These are phyloP conservation scores for Monosporascus sp. DNA, from an alignment of 2,329 filamentous ascomycete species.

Conservation along the genomic window DNA sequence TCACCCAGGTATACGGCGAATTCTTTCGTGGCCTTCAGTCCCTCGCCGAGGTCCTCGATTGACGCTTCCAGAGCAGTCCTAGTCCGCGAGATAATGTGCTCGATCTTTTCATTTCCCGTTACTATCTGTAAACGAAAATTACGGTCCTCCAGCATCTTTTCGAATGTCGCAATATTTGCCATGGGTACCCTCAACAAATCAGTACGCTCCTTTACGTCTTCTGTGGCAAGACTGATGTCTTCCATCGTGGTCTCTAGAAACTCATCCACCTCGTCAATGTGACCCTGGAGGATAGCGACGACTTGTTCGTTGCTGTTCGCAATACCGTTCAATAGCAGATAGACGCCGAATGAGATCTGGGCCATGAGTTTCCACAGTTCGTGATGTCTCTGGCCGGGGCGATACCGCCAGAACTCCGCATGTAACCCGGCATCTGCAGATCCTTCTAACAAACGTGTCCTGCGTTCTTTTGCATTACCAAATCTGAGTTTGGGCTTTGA, in stretches of 20 bases:
- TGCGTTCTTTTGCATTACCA: constrained; percentile 55
- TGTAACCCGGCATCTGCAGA: constrained; percentile 65
- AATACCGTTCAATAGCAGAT: constrained; percentile 76
- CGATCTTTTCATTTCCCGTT: constrained; percentile 84
- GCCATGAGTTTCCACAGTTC: constrained; percentile 85
- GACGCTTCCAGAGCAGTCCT: constrained; percentile 70
- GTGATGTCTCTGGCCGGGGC: constrained; percentile 72
- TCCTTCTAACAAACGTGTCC: constrained; percentile 63
- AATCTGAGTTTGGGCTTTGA: constrained; percentile 48
- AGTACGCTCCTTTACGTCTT: constrained; percentile 75
- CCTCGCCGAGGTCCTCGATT: constrained; percentile 72
- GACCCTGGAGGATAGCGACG: constrained; percentile 79
- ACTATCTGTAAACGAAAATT: constrained; percentile 77
- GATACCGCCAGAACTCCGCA: constrained; percentile 70
- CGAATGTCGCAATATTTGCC: constrained; percentile 75
- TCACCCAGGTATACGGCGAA: constrained; percentile 70
- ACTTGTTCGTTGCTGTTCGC: constrained; percentile 88
- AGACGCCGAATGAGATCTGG: constrained; percentile 90
- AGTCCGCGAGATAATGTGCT: constrained; percentile 80
- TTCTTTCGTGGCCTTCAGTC: constrained; percentile 68
- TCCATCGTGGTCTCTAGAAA: constrained; percentile 83
- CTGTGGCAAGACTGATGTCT: constrained; percentile 72
- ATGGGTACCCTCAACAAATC: constrained; percentile 78
- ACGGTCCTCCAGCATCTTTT: constrained; percentile 80
- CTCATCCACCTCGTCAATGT: constrained; percentile 90